Base-by-base conservation (phyloP, 192 early-diverging fungal species). In the Endogone sp. region DNA sequence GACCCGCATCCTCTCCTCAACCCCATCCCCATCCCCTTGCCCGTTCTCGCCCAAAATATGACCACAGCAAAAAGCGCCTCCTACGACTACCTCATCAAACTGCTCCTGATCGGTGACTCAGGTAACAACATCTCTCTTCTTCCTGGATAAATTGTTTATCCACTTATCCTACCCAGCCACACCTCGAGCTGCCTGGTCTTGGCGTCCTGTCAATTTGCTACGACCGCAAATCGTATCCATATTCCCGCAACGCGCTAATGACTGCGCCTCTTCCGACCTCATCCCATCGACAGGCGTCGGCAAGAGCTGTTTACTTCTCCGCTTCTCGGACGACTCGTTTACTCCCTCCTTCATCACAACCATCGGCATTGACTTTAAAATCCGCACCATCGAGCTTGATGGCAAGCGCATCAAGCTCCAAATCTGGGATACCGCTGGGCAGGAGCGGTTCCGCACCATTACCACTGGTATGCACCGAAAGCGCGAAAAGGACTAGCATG, bases 331-430 rank as follows among this genome's bases (percentile, higher is more conserved):
- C 81, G 96, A 99, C 84, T 95, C 94, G 62, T 99, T 99, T 77
- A 98, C 97, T 29, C 97, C 97, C 29, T 96, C 95, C 44, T 99
- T 98, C 83, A 99, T 99, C 77, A 98, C 97, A 54, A 99, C 97
- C 60, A 98, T 99, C 69, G 97, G 97, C 59, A 98, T 99, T 70
- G 97, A 99, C 84, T 99, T 99, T 81, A 97, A 98, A 84, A 98
- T 99, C 78, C 89, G 96, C 65, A 98, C 95, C 26, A 96, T 99
- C 66, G 97, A 99, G 74, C 85, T 99, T 44, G 97, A 98, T 75
- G 97, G 96, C 66, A 98, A 98, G 85, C 90, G 95, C 67, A 97
- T 99, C 77, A 99, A 99, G 83, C 87, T 99, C 44, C 97, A 99
- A 81, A 99, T 99, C 70, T 99, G 97, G 97, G 96, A 99, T 82